Evolutionary conservation across 345 rosid species (phyloP), one percentile per base, ranked within the genome.

Genomic region (Passiflora organensis): DNA sequence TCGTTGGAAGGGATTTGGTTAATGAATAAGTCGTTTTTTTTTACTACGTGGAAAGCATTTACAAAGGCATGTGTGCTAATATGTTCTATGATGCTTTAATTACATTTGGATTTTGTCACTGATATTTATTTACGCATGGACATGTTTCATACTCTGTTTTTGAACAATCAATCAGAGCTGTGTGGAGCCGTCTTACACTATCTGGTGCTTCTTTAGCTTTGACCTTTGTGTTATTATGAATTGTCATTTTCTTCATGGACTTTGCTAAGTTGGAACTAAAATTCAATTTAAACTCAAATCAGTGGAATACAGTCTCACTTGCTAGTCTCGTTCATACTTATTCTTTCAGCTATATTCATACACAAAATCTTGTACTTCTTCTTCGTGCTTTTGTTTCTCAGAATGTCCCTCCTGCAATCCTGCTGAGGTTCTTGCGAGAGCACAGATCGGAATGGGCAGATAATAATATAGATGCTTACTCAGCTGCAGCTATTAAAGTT

Each of bases 401-500:
- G 99, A 89, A 94, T 51, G 96, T 94, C 37, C 96, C 96, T 75
- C 99, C 99, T n/a, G 95, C 80, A 5, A 89, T 89, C 41, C 95
- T 94, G 38, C 97, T 94, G 12, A 78, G 97, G 65, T 94, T 94
- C 66, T 73, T 94, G 71, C 82, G 96, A 36, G 99, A 94, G 75
- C 99, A 94, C 53, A 79, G 99, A 62, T 94, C 99, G 44, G 99
- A 94, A 73, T 94, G 99, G 99, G 97, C 97, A 6, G 99, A 94
- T 69, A 89, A 86, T 78, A 80, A 73, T 65, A 87, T 89, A 43
- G 99, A 94, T 80, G 93, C 95, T 1, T 94, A 94, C 63, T 70
- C 95, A 19, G 99, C 95, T 19, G 96, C 97, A 13, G 97, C 97
- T 5, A 82, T 94, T 43, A 94, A 89, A 76, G 85, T 87, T 8